phyloP scores from a whole-genome alignment of 2,329 filamentous ascomycete species.

The Macrophomina tecta region DNA sequence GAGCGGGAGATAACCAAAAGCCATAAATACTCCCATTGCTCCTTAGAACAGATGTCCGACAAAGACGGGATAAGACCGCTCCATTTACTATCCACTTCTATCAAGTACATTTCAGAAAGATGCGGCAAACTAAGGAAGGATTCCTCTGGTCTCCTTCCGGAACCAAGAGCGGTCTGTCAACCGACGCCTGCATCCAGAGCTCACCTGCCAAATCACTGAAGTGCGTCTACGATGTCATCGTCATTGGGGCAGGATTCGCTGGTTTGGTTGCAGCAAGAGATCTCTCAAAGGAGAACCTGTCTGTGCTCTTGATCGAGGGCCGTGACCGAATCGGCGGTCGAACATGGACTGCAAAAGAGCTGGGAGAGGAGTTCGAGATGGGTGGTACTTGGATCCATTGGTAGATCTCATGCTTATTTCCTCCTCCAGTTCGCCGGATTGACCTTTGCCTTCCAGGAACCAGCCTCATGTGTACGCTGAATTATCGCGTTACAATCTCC shows the following conservation, averaged over 20 bases:
- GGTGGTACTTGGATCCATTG: slow-evolving; percentile 59
- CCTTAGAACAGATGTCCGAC: too few species aligned
- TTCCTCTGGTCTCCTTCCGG: background rate
- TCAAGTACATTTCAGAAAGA: too few species aligned
- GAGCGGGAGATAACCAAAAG: too few species aligned
- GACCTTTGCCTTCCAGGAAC: background rate
- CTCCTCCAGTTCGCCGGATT: background rate
- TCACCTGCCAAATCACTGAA: background rate
- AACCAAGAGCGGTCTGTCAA: background rate
- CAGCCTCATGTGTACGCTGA: slow-evolving; percentile 39
- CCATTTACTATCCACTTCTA: too few species aligned
- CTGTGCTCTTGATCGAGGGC: slow-evolving; percentile 54
- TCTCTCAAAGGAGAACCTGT: slow-evolving; percentile 39
- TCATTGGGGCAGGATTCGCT: slow-evolving; percentile 50
- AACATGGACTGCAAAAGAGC: slow-evolving; percentile 54
- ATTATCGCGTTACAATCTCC: slow-evolving; percentile 38
- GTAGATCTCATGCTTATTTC: slow-evolving; percentile 29
- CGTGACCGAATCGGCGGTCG: slow-evolving; percentile 58
- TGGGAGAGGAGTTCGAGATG: slow-evolving; percentile 55
- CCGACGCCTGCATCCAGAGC: background rate
- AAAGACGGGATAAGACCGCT: too few species aligned
- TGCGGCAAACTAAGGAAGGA: background rate
- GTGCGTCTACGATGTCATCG: slow-evolving; percentile 41
- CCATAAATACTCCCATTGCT: too few species aligned
- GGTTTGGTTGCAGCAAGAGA: slow-evolving; percentile 43